A percentile compares a stretch with the other conserved stretches of the same genome.
These are phyloP conservation scores for Tagetes erecta DNA, from an alignment of 129 eudicot species.

Conservation along the genomic window DNA sequence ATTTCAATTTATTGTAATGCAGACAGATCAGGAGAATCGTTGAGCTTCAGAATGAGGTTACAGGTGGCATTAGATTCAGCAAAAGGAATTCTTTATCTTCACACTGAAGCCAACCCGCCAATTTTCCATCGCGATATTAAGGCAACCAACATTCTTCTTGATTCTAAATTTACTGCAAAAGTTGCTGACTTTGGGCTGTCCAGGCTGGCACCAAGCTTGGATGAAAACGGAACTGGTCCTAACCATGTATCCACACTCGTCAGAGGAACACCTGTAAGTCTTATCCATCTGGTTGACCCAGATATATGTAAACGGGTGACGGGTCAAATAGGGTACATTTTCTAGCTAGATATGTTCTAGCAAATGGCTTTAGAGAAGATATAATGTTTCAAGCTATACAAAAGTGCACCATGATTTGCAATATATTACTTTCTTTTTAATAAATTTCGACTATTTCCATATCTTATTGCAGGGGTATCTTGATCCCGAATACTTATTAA, in stretches of 20 bases:
- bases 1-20: conserved; percentile 6
- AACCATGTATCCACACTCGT: conserved; percentile 71
- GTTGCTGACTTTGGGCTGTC: conserved; percentile 98
- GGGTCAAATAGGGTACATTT: background rate
- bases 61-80: conserved; percentile 72
- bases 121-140: conserved; percentile 88
- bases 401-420: background rate
- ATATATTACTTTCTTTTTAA: background rate
- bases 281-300: background rate
- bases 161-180: conserved; percentile 65
- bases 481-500: conserved; percentile 85
- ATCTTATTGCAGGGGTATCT: conserved; percentile 69
- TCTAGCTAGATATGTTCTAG: background rate
- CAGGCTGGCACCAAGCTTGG: conserved; percentile 75
- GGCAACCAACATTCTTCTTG: conserved; percentile 83
- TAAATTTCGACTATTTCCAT: background rate
- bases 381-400: background rate
- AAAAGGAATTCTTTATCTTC: conserved; percentile 84
- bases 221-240: conserved; percentile 54
- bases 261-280: conserved; percentile 88
- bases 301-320: background rate
- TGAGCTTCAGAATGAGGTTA: conserved; percentile 64
- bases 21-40: conserved; percentile 52
- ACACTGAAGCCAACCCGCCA: conserved; percentile 84
- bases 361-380: background rate